Base-by-base conservation (phyloP, 176 grass and related monocot genomes). In the Zizania latifolia region DNA sequence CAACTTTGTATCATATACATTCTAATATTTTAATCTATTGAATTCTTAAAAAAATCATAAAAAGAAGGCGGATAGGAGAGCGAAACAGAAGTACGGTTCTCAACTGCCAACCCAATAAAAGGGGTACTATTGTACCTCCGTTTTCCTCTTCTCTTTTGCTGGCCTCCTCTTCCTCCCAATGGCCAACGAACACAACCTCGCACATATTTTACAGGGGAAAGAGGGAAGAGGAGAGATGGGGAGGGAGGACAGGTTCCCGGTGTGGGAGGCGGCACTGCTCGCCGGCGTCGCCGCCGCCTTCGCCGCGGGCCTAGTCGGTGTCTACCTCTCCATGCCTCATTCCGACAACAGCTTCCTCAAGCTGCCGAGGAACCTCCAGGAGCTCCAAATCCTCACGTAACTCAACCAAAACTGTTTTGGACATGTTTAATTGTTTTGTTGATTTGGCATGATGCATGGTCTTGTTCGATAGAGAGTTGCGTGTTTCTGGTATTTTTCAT, bases 311-410 rank as follows among this genome's bases (percentile, higher is more conserved):
- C 65, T 94, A 14, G 51, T 63, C 10, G 85, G 70, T 38, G 88
- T 94, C 46, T 94, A 94, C 62, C 40, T 94, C 32, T 94, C 91
- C 39, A 94, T 94, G 91, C 86, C 69, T 39, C 56, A 65, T 22
- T 75, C 67, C 6, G 89, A 86, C 74, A 79, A 78, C 77, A 84
- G 65, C 86, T 70, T 89, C 51, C 82, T 82, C 51, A 86, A 86
- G 75, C 58, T 86, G 4, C 83, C 84, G 33, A 63, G 43, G 58
- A 80, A 81, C 37, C 80, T 90, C 24, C 81, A 89, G 16, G 91
- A 94, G 36, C 82, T 94, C 82, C 81, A 83, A 72, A 77, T 82
- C 68, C 81, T 94, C 59, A 90, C 78, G 91, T 94, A 82, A 82
- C 62, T 21, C 19, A 36, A 55, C 15, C 39, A 51, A 11, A 40